These are phyloP conservation scores for Babesia divergens DNA, from an alignment of 169 alveolate species.

Conservation along the genomic window DNA sequence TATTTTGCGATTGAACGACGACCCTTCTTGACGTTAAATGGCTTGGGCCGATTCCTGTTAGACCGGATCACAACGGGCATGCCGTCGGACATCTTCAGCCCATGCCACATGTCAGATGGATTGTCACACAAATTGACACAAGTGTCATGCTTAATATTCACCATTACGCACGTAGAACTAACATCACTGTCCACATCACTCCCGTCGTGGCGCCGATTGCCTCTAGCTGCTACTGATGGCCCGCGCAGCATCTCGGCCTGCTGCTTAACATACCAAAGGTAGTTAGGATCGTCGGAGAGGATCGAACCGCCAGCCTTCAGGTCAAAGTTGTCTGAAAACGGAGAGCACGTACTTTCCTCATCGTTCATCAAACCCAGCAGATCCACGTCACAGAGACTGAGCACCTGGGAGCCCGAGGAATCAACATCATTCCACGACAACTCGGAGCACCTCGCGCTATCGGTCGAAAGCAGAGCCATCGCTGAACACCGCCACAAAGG, in stretches of 20 bases:
- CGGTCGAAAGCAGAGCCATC: not conserved
- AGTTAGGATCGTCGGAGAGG: slow-evolving; percentile 41
- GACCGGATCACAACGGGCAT: slow-evolving; percentile 70
- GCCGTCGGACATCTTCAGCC: slow-evolving; percentile 72
- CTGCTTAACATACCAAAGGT: slow-evolving; percentile 57
- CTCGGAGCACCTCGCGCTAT: not conserved
- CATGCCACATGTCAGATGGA: slow-evolving; percentile 79
- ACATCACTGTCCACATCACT: slow-evolving; percentile 52
- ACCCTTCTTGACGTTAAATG: not conserved
- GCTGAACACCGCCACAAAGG: not conserved
- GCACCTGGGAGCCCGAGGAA: slow-evolving; percentile 28
- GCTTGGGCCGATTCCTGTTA: slow-evolving; percentile 9
- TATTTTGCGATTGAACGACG: not conserved
- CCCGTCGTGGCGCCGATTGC: slow-evolving; percentile 2
- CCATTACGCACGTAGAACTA: slow-evolving; percentile 64
- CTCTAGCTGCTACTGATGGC: slow-evolving; percentile 8
- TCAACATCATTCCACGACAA: not conserved
- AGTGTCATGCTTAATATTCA: slow-evolving; percentile 56
- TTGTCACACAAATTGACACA: slow-evolving; percentile 74
- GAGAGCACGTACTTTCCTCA: slow-evolving; percentile 62
- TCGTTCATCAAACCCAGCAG: slow-evolving; percentile 56
- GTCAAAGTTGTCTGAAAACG: slow-evolving; percentile 25
- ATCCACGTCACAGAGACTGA: slow-evolving; percentile 54
- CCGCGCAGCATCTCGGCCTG: slow-evolving; percentile 33
- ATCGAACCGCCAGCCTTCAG: slow-evolving; percentile 21